These are phyloP conservation scores for Lentinula raphanica DNA, from an alignment of 768 basidiomycete genomes.

Conservation along the genomic window DNA sequence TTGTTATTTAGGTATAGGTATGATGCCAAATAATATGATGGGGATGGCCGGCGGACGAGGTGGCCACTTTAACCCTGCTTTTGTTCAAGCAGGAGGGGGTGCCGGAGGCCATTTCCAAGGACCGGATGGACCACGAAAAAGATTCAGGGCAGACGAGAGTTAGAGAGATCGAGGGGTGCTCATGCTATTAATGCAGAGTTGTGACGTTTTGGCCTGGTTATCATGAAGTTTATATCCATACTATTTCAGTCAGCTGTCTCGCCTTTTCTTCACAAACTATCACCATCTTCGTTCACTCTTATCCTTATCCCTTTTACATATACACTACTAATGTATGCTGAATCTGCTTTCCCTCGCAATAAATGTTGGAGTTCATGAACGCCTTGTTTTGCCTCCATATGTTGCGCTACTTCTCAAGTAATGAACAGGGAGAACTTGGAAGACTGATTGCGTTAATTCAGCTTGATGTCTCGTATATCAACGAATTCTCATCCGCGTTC, in stretches of 20 bases:
- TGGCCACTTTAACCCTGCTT: conserved; percentile 74
- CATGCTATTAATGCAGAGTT: no score
- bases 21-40: conserved; percentile 39
- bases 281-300: neutral
- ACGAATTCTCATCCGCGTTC: no score
- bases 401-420: no score
- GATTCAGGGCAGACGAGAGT: conserved; percentile 50
- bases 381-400: no score
- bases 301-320: neutral
- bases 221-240: no score
- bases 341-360: neutral
- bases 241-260: no score
- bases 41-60: conserved; percentile 42
- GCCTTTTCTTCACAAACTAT: neutral
- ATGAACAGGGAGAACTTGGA: no score
- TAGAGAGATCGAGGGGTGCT: neutral
- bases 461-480: no score
- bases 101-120: conserved; percentile 20
- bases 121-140: conserved; percentile 48
- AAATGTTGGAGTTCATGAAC: no score
- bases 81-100: conserved; percentile 42
- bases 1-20: conserved; percentile 41
- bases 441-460: no score
- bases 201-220: no score
- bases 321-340: neutral